Evolutionary conservation across 2,329 filamentous ascomycete species (phyloP), one percentile per base, ranked within the genome.

Genomic region (Pseudogymnoascus sp.): DNA sequence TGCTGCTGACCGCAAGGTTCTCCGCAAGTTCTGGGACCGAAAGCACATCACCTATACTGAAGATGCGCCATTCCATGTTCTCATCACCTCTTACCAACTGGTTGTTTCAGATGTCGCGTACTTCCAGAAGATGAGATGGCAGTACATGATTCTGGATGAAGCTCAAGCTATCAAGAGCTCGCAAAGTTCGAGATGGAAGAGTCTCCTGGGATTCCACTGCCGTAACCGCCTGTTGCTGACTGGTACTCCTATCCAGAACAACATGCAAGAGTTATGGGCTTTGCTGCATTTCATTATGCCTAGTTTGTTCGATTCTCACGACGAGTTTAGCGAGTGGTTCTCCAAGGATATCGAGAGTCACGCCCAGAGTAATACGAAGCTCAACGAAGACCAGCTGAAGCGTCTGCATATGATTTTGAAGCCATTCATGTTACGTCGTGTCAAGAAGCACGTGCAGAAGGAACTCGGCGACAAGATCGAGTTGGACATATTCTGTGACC

Each of bases 371-470:
- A 97, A 99, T 73, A 97, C 93, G n/a, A 97, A 97, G 75, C 88
- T 99, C 64, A 99, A 99, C 72, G 95, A 99, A 75, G 93, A 97
- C 73, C 95, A 99, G 78, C 86, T 99, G 61, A 92, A 92, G 78
- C 91, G 95, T 78, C 80, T 99, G 70, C 95, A 99, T 76, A 96
- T 97, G 93, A 99, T 99, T 70, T 79, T 99, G 69, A 97, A 99
- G 78, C 95, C 95, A 0, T 99, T 99, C 81, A 99, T 99, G 95
- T 85, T 99, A 75, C 91, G 95, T 70, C 93, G 95, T 85, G 91
- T 99, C 77, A 99, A 99, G 86, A 97, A 97, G 80, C 93, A 99
- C 75, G 95, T 99, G 60, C 95, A 99, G 75, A 97, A 97, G 76
- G 95, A 99, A 75, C 86, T 99, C 59, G 95, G 95, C 56, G 95